phyloP scores from a whole-genome alignment of 331 rosid genomes.

The Telfairia occidentalis region DNA sequence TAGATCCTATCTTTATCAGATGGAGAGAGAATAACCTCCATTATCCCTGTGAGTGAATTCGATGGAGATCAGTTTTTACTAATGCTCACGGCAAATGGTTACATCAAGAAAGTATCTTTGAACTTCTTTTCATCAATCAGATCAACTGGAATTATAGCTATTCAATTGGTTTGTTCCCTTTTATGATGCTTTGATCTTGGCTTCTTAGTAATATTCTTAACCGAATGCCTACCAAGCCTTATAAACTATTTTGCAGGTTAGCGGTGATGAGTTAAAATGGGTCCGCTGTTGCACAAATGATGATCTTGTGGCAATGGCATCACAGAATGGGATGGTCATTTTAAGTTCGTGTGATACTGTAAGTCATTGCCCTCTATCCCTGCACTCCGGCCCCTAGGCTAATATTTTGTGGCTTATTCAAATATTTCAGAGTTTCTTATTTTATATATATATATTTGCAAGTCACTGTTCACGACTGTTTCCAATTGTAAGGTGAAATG shows the following conservation, averaged over 20 bases:
- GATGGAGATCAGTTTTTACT: constrained; percentile 66
- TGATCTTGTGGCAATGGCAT: constrained; percentile 93
- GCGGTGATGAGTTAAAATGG: constrained; percentile 94
- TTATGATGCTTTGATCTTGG: constrained; percentile 16
- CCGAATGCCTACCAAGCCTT: neutral
- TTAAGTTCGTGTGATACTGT: constrained; percentile 64
- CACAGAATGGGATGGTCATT: constrained; percentile 84
- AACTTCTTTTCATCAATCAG: constrained; percentile 89
- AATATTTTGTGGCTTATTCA: neutral
- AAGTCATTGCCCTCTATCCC: constrained; percentile 15
- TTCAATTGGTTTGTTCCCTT: constrained; percentile 76
- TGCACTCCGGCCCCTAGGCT: neutral
- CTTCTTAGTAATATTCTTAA: neutral
- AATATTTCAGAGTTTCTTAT: neutral
- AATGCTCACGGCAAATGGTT: constrained; percentile 92
- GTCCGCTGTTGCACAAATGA: constrained; percentile 83
- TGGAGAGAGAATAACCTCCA: constrained; percentile 89
- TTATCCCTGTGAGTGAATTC: constrained; percentile 90
- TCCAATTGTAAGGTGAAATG: neutral
- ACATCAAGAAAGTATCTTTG: constrained; percentile 84
- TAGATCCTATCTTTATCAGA: constrained; percentile 89
- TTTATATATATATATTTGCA: too few species aligned
- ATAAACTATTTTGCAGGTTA: constrained; percentile 47
- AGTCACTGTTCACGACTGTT: neutral
- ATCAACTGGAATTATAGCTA: constrained; percentile 88